Base-by-base conservation (phyloP, 306 rosid genomes). In the Trifolium repens region DNA sequence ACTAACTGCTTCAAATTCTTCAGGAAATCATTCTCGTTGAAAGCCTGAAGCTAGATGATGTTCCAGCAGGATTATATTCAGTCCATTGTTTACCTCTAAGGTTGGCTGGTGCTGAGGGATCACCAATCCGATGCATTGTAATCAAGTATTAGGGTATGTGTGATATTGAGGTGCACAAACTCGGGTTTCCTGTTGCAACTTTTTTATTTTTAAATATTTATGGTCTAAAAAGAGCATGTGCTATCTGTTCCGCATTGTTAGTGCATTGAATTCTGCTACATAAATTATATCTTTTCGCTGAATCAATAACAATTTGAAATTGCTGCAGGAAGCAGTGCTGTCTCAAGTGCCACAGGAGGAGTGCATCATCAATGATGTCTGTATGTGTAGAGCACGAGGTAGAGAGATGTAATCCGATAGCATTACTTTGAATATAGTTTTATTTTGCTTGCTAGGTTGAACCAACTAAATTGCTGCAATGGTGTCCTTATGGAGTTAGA, bases 1-100 rank as follows among this genome's bases (percentile, higher is more conserved):
- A 42, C 67, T 83, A 75, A 73, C 72, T 35, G 59, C 69, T 70
- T 42, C 46, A 59, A 72, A 69, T 82, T 71, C 59, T 79, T 49
- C 67, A 91, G 98, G 97, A 94, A 85, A 85, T 91, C 81, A 88
- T 94, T 86, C 92, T 90, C 9, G 97, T 94, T 83, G 98, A 94
- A 82, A 86, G 77, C 73, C 89, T 94, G 58, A 94, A 94, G 78
- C 94, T 94, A 15, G 96, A 90, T 72, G 89, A 83, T 63, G 69
- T 94, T 47, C 85, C 89, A 57, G 78, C 89, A 11, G 98, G 97
- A 73, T 42, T 87, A 54, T 91, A 94, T 79, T 61, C 85, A 13
- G 88, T 94, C 74, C 89, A 94, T 62, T 94, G 97, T 83, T 82
- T 94, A 69, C 96, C 92, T 81, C 89, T 91, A 63, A 86, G 98